These are phyloP conservation scores for Epichloe uncinata DNA, from an alignment of 2,329 filamentous ascomycete species.

Conservation along the genomic window DNA sequence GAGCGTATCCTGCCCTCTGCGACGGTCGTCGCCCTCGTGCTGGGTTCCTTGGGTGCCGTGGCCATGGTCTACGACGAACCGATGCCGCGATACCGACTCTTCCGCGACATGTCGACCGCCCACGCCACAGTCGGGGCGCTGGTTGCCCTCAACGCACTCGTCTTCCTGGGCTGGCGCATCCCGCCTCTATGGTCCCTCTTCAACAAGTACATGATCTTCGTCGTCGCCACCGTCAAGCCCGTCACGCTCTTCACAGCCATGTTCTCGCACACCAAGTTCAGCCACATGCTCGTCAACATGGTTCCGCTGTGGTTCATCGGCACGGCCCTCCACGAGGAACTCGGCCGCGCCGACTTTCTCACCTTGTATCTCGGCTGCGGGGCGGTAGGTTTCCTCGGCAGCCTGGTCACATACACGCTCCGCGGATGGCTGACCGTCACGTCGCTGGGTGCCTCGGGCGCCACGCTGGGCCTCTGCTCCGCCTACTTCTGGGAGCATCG, in stretches of 20 bases:
- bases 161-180: constrained; percentile 47
- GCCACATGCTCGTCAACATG: constrained; percentile 54
- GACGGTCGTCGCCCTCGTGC: constrained; percentile 31
- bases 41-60: constrained; percentile 29
- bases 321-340: constrained; percentile 52
- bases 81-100: constrained; percentile 36
- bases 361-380: constrained; percentile 52
- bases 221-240: constrained; percentile 51
- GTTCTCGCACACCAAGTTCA: constrained; percentile 53
- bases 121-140: constrained; percentile 51
- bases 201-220: constrained; percentile 55
- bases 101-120: constrained; percentile 47
- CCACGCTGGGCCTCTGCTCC: constrained; percentile 45
- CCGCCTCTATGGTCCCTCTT: constrained; percentile 52
- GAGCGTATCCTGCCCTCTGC: constrained; percentile 42
- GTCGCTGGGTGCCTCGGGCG: constrained; percentile 54
- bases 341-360: constrained; percentile 56
- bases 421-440: constrained; percentile 32
- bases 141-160: constrained; percentile 42
- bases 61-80: constrained; percentile 41
- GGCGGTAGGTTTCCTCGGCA: constrained; percentile 43
- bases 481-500: constrained; percentile 49
- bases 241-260: constrained; percentile 47
- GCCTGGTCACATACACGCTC: constrained; percentile 37
- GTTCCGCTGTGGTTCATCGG: constrained; percentile 52